A percentile compares a stretch with the other conserved stretches of the same genome.
These are phyloP conservation scores for Trichoderma atroviride DNA, from an alignment of 2,329 filamentous ascomycete species.

Conservation along the genomic window DNA sequence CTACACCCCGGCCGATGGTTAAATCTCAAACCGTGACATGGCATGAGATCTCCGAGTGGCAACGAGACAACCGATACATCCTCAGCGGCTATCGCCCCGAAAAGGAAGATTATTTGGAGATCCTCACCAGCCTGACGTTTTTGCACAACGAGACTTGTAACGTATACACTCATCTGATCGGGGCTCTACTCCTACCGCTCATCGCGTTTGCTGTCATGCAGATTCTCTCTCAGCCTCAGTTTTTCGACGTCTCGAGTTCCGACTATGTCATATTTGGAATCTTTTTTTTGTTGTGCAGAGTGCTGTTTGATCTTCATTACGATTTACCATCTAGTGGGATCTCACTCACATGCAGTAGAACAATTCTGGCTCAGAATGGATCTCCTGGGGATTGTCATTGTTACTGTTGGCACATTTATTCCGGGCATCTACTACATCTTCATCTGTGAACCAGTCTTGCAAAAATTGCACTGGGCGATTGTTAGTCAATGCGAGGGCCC, in stretches of 20 bases:
- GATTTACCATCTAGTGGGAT: slow-evolving; percentile 1
- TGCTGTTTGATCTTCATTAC: background rate
- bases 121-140: background rate
- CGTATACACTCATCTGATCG: slow-evolving; percentile 5
- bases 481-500: background rate
- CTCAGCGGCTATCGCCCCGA: slow-evolving; percentile 2
- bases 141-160: slow-evolving; percentile 16
- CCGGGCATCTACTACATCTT: slow-evolving; percentile 12
- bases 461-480: slow-evolving; percentile 14
- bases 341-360: background rate
- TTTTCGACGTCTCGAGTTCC: background rate
- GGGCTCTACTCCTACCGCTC: background rate
- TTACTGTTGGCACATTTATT: slow-evolving; percentile 11
- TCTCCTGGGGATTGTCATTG: slow-evolving; percentile 5
- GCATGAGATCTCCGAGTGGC: slow-evolving; percentile 5
- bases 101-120: background rate
- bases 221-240: background rate
- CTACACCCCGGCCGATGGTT: background rate
- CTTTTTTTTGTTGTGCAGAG: slow-evolving; percentile 1
- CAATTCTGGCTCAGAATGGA: slow-evolving; percentile 15
- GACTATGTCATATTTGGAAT: slow-evolving; percentile 5
- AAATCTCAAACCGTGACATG: background rate
- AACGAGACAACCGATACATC: slow-evolving; percentile 11
- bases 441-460: slow-evolving; percentile 6
- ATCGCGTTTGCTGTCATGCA: background rate